Percentiles rank a stretch among this genome's conserved stretches.
Conservation (phyloP, 164 flowering plant species). For the Aristolochia californica region DNA sequence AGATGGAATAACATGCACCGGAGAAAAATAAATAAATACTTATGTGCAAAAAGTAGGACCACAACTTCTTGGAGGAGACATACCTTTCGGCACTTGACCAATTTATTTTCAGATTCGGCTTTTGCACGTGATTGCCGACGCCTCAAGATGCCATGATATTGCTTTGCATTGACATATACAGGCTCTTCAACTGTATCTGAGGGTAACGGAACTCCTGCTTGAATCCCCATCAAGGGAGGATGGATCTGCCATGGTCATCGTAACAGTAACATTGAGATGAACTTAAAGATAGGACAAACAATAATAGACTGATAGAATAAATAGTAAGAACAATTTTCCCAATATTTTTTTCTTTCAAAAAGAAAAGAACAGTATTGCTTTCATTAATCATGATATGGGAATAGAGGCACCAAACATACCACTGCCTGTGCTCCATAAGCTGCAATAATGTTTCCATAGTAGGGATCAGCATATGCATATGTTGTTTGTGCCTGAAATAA, state of each 20-base stretch:
- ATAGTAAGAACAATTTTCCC: too few species aligned
- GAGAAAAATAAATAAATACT: background rate
- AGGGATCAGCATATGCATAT: slow-evolving; percentile 88
- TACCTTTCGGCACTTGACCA: slow-evolving; percentile 56
- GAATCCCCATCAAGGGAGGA: slow-evolving; percentile 63
- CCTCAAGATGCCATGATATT: slow-evolving; percentile 71
- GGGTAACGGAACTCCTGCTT: slow-evolving; percentile 64
- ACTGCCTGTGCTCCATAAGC: slow-evolving; percentile 77
- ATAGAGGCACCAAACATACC: slow-evolving; percentile 36
- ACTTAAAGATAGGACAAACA: too few species aligned
- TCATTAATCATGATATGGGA: background rate
- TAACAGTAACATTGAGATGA: too few species aligned
- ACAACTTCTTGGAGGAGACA: background rate
- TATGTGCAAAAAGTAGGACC: background rate
- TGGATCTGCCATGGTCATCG: slow-evolving; percentile 33
- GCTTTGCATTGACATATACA: slow-evolving; percentile 79
- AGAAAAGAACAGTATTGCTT: too few species aligned
- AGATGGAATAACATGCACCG: background rate
- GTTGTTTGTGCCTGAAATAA: slow-evolving; percentile 51
- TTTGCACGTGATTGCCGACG: slow-evolving; percentile 81
- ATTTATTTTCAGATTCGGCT: slow-evolving; percentile 64
- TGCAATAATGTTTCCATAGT: slow-evolving; percentile 78
- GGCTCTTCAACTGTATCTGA: slow-evolving; percentile 79
- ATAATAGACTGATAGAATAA: slow-evolving; percentile 15
- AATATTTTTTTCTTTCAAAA: too few species aligned